Evolutionary conservation across 2,329 filamentous ascomycete species (phyloP), one percentile per base, ranked within the genome.

Genomic region (Colletotrichum sojae): DNA sequence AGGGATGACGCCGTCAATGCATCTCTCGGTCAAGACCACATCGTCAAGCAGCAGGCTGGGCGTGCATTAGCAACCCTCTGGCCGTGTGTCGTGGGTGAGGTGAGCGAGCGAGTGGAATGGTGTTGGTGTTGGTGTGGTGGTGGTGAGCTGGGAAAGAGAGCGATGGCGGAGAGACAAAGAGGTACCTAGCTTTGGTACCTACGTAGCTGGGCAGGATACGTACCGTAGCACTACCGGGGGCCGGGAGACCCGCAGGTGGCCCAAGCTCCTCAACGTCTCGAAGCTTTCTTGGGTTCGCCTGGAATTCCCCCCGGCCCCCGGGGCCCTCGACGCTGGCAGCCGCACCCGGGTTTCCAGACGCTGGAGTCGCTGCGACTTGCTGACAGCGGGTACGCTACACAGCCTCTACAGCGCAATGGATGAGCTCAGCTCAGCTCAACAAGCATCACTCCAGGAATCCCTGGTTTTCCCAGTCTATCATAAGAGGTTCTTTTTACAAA

Each of bases 221-320:
- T 36, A 36, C 31, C 8, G 6, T 10, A 36, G 31, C 31, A 12
- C 31, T 12, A 36, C 31, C 31, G 31, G 31, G 52, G 40, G 48
- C 61, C 63, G 53, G 40, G 22, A 36, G 59, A 58, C 48, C 53
- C 61, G 27, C 39, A 40, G 31, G 18, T 71, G 71, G 71, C 65
- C 71, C 71, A 71, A 72, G 71, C 71, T 72, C 71, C 71, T 71
- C 71, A 72, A 71, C 71, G 62, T 69, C 69, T 72, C 61, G 71
- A 69, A 69, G 66, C 62, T 69, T 65, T 64, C 22, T 56, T 39
- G 13, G 27, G 27, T 39, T 39, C 53, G 15, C 10, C 46, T 62
- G 18, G 48, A 16, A 36, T 54, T 54, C 13, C 31, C 25, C 27
- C 27, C 10, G 13, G 45, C 31, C 25, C 27, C 27, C 10, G 13